phyloP scores from a whole-genome alignment of 176 grass and related monocot genomes.

The Poa annua region DNA sequence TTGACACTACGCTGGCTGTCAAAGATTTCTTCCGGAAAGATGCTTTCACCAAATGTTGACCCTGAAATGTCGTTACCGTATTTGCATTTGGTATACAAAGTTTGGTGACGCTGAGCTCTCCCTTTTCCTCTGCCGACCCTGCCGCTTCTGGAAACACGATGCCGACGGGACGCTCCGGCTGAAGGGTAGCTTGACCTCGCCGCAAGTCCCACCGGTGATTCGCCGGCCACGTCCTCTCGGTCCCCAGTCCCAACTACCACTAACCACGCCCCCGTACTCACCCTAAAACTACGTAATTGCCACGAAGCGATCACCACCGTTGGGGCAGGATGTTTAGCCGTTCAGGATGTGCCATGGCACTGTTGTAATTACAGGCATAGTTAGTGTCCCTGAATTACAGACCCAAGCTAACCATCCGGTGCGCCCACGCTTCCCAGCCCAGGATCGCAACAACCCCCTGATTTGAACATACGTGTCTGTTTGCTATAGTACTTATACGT shows the following conservation, averaged over 20 bases:
- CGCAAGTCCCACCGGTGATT: not conserved
- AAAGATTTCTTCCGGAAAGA: not conserved
- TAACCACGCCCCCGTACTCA: not conserved
- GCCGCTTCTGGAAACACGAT: not conserved
- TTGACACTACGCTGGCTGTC: no score
- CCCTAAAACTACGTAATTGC: not conserved
- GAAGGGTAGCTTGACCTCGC: slow-evolving; percentile 29
- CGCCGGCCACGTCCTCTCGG: not conserved
- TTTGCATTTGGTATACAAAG: not conserved
- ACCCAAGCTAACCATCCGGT: slow-evolving; percentile 17
- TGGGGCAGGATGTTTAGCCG: no score
- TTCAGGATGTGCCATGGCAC: not conserved
- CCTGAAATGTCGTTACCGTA: not conserved
- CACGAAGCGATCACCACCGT: not conserved
- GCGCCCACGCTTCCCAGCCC: not conserved
- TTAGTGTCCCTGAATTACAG: not conserved
- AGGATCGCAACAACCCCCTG: slow-evolving; percentile 6
- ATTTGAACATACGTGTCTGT: not conserved
- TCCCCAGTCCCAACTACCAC: slow-evolving; percentile 38
- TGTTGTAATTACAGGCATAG: not conserved
- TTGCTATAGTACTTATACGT: not conserved
- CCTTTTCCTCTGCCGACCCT: not conserved
- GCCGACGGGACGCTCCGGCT: not conserved
- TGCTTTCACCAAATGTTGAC: not conserved
- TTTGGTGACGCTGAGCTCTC: not conserved